Conservation (phyloP, 2,329 filamentous ascomycete species). For the Fusarium gaditjirri region DNA sequence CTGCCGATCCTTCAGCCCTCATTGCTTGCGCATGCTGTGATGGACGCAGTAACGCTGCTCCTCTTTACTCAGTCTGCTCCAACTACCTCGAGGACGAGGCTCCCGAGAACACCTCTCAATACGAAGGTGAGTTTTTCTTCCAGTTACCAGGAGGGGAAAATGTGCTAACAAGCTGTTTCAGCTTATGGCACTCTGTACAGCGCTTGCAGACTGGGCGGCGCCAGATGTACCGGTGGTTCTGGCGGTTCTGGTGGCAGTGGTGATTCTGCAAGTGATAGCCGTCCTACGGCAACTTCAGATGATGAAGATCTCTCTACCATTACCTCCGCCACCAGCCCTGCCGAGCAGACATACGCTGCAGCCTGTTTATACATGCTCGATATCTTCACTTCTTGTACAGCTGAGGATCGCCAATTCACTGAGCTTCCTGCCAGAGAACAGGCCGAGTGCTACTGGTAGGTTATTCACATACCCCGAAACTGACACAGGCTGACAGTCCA, state of each 20-base stretch:
- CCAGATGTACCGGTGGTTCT: slow-evolving; percentile 15
- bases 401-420: slow-evolving; percentile 41
- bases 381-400: slow-evolving; percentile 44
- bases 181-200: slow-evolving; percentile 44
- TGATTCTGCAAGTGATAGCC: background rate
- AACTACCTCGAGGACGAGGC: slow-evolving; percentile 43
- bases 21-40: slow-evolving; percentile 47
- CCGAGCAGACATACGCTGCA: slow-evolving; percentile 33
- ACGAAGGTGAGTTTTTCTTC: slow-evolving; percentile 37
- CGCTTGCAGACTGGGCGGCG: slow-evolving; percentile 32
- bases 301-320: slow-evolving; percentile 9
- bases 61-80: slow-evolving; percentile 46
- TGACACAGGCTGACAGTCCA: slow-evolving; percentile 18
- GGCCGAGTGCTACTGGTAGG: slow-evolving; percentile 50
- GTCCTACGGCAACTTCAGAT: slow-evolving; percentile 11
- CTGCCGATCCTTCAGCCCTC: slow-evolving; percentile 38
- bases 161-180: slow-evolving; percentile 27
- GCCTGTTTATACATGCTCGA: slow-evolving; percentile 45
- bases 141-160: too few relatives aligned
- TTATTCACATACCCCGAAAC: background rate
- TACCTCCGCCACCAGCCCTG: slow-evolving; percentile 17
- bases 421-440: slow-evolving; percentile 42
- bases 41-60: slow-evolving; percentile 33
- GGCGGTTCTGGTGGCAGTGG: background rate
- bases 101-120: slow-evolving; percentile 34